Conservation (phyloP, 1,284 basidiomycete species). For the Cutaneotrichosporon dermatis region DNA sequence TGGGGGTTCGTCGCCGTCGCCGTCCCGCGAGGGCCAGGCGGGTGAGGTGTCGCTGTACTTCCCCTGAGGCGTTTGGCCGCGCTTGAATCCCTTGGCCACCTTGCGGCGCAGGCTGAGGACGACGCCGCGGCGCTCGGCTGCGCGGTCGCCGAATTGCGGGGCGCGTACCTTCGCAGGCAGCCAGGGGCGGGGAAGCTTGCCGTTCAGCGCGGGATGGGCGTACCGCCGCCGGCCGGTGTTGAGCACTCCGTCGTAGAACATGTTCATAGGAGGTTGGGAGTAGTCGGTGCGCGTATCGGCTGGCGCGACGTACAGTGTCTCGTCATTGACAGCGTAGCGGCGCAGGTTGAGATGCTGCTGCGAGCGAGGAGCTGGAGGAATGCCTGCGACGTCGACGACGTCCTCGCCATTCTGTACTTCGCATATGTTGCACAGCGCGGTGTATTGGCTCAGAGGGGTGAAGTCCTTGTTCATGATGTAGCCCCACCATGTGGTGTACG, state of each 20-base stretch:
- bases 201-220: slow-evolving; percentile 83
- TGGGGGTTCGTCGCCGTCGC: neutral
- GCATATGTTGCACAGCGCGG: slow-evolving; percentile 72
- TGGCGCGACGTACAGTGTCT: slow-evolving; percentile 87
- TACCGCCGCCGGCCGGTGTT: slow-evolving; percentile 69
- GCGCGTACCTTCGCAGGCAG: slow-evolving; percentile 73
- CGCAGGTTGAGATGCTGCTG: slow-evolving; percentile 80
- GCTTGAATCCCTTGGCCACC: slow-evolving; percentile 37
- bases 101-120: slow-evolving; percentile 42
- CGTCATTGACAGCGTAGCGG: slow-evolving; percentile 85
- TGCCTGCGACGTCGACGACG: slow-evolving; percentile 64
- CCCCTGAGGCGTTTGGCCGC: slow-evolving; percentile 19
- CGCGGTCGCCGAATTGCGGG: slow-evolving; percentile 47
- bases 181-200: slow-evolving; percentile 84
- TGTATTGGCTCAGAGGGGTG: slow-evolving; percentile 72
- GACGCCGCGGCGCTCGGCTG: slow-evolving; percentile 40
- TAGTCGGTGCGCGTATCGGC: slow-evolving; percentile 87
- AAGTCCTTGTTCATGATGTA: slow-evolving; percentile 68
- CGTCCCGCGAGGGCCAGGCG: too few relatives aligned
- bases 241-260: slow-evolving; percentile 82
- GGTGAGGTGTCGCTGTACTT: neutral
- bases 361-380: slow-evolving; percentile 68
- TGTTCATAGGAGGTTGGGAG: slow-evolving; percentile 89
- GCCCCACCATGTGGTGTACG: slow-evolving; percentile 72
- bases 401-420: slow-evolving; percentile 82